Base-by-base conservation (phyloP, 306 rosid species). In the Quercus wislizeni region DNA sequence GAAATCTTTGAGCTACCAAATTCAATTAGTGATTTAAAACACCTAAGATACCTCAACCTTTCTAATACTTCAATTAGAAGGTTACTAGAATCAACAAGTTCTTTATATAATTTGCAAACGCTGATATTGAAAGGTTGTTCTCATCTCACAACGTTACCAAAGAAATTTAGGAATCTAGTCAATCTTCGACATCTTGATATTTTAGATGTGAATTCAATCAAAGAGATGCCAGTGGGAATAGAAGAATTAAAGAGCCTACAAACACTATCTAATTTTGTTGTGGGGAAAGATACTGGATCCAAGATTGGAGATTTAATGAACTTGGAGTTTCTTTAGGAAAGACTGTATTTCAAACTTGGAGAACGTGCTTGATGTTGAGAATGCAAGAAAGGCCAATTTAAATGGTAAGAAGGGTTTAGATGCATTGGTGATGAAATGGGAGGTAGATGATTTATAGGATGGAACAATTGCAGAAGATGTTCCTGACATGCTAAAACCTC, bases 21-120 rank as follows among this genome's bases (percentile, higher is more conserved):
- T 31, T 55, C 55, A 15, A 74, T 74, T 2, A 14, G 69, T 3
- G 3, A 33, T 57, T n/a, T 74, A 2, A 33, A 55, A 13, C 68
- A 71, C 67, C 65, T 71, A 21, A 63, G 81, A 52, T 71, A 82
- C 15, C 46, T 82, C 19, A 56, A 55, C 2, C 78, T 82, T 21
- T 10, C 8, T 1, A 5, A 1, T 0, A n/a, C 83, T 25, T 0
- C 0, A 0, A 71, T 82, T 31, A 5, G 5, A 67, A 73, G 71
- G 4, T 82, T 79, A 18, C 86, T 77, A 0, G 25, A 81, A 38
- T 71, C 79, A 0, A 20, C 78, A 0, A 62, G 69, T 49, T 19
- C 4, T 2, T 1, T 82, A 25, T 62, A 51, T 41, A 78, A 78
- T 18, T 28, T 82, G 52, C 74, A 71, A 1, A 64, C 21, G 0